Conservation (phyloP, 805 yeast species). For the Metschnikowia peoriensis region DNA sequence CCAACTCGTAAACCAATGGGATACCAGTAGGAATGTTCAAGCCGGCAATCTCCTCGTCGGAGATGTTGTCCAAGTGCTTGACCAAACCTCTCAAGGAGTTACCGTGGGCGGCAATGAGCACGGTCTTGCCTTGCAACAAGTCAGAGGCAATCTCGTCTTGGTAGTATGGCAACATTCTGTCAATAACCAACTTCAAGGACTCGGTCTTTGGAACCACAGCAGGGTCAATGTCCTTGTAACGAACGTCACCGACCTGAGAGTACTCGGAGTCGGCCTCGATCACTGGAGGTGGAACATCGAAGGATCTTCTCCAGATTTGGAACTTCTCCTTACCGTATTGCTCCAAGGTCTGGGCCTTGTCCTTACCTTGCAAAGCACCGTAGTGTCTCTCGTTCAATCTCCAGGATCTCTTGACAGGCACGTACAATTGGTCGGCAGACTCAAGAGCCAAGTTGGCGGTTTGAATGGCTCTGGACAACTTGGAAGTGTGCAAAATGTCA, state of each 20-base stretch:
- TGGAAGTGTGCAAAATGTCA: conserved; percentile 87
- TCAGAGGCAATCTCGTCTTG: conserved; percentile 86
- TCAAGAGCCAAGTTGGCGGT: conserved; percentile 94
- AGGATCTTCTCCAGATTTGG: conserved; percentile 97
- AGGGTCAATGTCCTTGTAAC: conserved; percentile 83
- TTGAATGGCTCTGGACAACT: conserved; percentile 91
- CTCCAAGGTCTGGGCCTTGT: conserved; percentile 90
- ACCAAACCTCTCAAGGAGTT: conserved; percentile 96
- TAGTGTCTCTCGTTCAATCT: conserved; percentile 98
- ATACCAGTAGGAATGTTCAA: conserved; percentile 98
- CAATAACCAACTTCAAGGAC: conserved; percentile 91
- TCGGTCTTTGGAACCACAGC: conserved; percentile 89
- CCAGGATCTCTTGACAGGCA: conserved; percentile 94
- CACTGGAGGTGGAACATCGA: conserved; percentile 92
- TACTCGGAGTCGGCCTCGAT: conserved; percentile 75
- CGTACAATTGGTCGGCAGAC: conserved; percentile 82
- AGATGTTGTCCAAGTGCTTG: conserved; percentile 90
- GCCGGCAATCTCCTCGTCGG: conserved; percentile 88
- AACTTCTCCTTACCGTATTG: conserved; percentile 88
- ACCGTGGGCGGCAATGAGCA: conserved; percentile 94
- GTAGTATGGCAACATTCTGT: conserved; percentile 96
- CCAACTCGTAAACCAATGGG: conserved; percentile 95
- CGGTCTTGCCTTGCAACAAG: conserved; percentile 84
- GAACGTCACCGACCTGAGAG: conserved; percentile 82
- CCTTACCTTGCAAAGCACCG: conserved; percentile 98